A percentile compares a stretch with the other conserved stretches of the same genome.
These are phyloP conservation scores for Metarhizium brunneum DNA, from an alignment of 2,329 filamentous ascomycete species.

Conservation along the genomic window DNA sequence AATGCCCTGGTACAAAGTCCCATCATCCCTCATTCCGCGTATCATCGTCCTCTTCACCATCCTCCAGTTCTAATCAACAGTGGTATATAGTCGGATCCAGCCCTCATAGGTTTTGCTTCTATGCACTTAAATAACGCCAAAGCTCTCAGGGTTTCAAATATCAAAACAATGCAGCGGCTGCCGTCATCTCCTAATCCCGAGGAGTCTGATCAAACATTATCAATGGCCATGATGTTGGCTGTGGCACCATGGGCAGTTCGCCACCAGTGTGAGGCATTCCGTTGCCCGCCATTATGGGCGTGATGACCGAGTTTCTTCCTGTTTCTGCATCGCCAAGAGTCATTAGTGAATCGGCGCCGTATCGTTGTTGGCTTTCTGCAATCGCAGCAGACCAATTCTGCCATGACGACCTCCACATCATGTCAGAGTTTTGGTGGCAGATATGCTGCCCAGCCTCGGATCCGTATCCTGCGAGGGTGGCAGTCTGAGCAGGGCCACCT, in stretches of 20 bases:
- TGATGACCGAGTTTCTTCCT: background rate
- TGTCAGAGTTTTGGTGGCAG: constrained; percentile 17
- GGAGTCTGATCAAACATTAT: constrained; percentile 20
- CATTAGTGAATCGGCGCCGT: constrained; percentile 39
- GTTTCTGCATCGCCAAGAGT: constrained; percentile 28
- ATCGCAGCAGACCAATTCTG: constrained; percentile 46
- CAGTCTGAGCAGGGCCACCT: constrained; percentile 17
- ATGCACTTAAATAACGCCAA: background rate
- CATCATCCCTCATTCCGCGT: background rate
- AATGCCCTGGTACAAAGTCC: background rate
- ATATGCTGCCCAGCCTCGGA: constrained; percentile 22
- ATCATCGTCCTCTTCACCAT: background rate
- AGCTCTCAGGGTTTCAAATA: background rate
- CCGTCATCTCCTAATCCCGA: constrained; percentile 2
- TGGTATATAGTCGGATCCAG: background rate
- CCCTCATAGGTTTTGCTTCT: background rate
- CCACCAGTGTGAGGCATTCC: background rate
- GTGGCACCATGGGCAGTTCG: constrained; percentile 18
- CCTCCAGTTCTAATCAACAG: background rate
- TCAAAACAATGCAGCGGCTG: background rate
- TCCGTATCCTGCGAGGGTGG: constrained; percentile 30
- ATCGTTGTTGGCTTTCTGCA: constrained; percentile 38
- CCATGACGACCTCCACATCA: constrained; percentile 38
- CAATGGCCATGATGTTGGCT: constrained; percentile 20
- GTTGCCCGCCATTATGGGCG: constrained; percentile 3